Percentiles rank a stretch among this genome's conserved stretches.
Conservation (phyloP, 305 asterid genomes). For the Andrographis paniculata region DNA sequence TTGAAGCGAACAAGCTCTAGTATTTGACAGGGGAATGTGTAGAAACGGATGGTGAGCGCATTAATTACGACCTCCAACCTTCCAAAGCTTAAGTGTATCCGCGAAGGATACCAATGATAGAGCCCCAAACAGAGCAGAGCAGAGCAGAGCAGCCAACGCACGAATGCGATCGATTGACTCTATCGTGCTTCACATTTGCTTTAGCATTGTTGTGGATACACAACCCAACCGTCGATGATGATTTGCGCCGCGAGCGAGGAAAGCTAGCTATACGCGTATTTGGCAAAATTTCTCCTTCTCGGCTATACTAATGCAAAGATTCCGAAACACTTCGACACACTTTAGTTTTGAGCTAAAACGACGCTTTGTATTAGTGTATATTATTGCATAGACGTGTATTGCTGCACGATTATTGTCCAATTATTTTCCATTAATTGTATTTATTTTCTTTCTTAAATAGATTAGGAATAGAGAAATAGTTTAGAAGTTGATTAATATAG, state of each 20-base stretch:
- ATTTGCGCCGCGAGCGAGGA: not conserved
- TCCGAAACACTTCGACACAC: constrained; percentile 7
- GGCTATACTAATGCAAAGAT: constrained; percentile 12
- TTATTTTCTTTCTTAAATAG: too few relatives aligned
- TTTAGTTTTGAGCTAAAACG: constrained; percentile 3
- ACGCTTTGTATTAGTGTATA: too few relatives aligned
- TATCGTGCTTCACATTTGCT: not conserved
- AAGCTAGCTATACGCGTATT: not conserved
- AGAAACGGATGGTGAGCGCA: constrained; percentile 8
- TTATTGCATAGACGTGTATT: too few relatives aligned
- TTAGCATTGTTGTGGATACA: constrained; percentile 11
- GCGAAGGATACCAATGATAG: not conserved
- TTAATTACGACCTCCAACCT: constrained; percentile 20
- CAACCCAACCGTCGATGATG: not conserved
- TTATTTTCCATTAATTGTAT: too few relatives aligned
- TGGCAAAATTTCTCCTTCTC: constrained; percentile 11
- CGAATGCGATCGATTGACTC: not conserved
- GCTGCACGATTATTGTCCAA: too few relatives aligned
- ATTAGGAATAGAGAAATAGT: too few relatives aligned
- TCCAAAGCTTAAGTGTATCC: constrained; percentile 1
- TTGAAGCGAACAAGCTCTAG: constrained; percentile 9
- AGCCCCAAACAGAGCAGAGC: constrained; percentile 6
- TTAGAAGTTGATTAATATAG: too few relatives aligned
- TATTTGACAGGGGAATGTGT: constrained; percentile 9
- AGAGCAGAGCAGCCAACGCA: constrained; percentile 10